Evolutionary conservation across 352 stramenopile genomes (phyloP).

Genomic region (Phytophthora foliorum): DNA sequence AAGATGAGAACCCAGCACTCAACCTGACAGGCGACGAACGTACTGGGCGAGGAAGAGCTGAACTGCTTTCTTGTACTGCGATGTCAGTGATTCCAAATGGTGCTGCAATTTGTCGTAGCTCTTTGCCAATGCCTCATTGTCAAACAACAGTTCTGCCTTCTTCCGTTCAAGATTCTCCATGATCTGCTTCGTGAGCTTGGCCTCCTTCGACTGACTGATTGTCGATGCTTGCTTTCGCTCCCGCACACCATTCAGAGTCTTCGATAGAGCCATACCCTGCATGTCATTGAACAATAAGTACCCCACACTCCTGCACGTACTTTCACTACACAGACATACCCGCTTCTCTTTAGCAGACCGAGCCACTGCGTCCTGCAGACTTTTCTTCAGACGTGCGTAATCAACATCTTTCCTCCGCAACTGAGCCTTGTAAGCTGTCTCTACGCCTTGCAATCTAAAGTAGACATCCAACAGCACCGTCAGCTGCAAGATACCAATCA

Average conservation of each 20-base stretch:
- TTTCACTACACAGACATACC: slow-evolving; percentile 31
- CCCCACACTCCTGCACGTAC: neutral
- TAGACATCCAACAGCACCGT: neutral
- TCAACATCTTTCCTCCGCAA: slow-evolving; percentile 79
- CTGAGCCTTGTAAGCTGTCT: slow-evolving; percentile 81
- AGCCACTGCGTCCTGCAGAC: slow-evolving; percentile 60
- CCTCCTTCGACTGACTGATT: slow-evolving; percentile 59
- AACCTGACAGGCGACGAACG: slow-evolving; percentile 15
- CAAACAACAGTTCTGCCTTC: slow-evolving; percentile 66
- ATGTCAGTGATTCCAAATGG: slow-evolving; percentile 67
- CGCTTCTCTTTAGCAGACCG: slow-evolving; percentile 68
- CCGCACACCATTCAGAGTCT: slow-evolving; percentile 51
- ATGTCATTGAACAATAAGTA: slow-evolving; percentile 8
- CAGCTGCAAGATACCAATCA: neutral
- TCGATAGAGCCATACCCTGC: slow-evolving; percentile 56
- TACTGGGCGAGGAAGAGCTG: slow-evolving; percentile 80
- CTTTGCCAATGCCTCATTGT: slow-evolving; percentile 71
- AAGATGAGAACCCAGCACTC: neutral
- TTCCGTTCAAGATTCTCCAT: slow-evolving; percentile 73
- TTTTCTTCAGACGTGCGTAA: slow-evolving; percentile 81
- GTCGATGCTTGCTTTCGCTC: slow-evolving; percentile 48
- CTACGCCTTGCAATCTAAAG: slow-evolving; percentile 70
- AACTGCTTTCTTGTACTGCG: slow-evolving; percentile 80
- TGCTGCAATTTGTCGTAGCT: slow-evolving; percentile 68
- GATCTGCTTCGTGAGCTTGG: slow-evolving; percentile 66